These are phyloP conservation scores for Manihot esculenta DNA, from an alignment of 441 rosid genomes.

Conservation along the genomic window DNA sequence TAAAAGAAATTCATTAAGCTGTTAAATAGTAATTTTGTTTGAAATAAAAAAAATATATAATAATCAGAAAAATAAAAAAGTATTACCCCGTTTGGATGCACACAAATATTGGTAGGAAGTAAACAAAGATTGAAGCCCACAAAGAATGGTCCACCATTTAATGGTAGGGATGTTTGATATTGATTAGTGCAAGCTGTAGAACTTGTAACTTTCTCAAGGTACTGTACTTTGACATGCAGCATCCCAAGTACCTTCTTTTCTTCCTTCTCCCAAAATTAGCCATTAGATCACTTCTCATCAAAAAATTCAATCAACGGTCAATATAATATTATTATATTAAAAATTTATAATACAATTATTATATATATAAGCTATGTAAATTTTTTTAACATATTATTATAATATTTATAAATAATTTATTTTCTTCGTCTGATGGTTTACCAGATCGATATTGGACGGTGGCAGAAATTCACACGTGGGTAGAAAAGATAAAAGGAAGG, in stretches of 20 bases:
- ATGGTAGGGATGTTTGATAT: not conserved
- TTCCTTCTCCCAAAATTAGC: slow-evolving; percentile 13
- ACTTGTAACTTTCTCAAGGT: not conserved
- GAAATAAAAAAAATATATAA: no score
- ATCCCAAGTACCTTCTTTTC: slow-evolving; percentile 2
- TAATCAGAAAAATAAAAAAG: not conserved
- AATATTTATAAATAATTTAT: no score
- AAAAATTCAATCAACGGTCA: slow-evolving; percentile 12
- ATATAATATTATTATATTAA: not conserved
- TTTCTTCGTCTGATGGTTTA: no score
- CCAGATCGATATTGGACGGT: slow-evolving; percentile 12
- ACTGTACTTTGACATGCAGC: not conserved
- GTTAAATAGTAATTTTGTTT: no score
- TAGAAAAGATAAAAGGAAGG: no score
- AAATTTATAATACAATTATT: no score
- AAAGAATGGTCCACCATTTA: not conserved
- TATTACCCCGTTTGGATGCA: no score
- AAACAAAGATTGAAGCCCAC: not conserved
- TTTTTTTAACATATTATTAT: no score
- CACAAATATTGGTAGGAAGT: not conserved
- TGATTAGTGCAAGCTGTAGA: slow-evolving; percentile 12
- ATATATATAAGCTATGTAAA: no score
- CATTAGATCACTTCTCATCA: not conserved
- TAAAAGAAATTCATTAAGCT: no score
- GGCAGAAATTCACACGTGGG: not conserved